A percentile compares a stretch with the other conserved stretches of the same genome.
These are phyloP conservation scores for Diaporthe sp. DNA, from an alignment of 2,329 filamentous ascomycete genomes.

Conservation along the genomic window DNA sequence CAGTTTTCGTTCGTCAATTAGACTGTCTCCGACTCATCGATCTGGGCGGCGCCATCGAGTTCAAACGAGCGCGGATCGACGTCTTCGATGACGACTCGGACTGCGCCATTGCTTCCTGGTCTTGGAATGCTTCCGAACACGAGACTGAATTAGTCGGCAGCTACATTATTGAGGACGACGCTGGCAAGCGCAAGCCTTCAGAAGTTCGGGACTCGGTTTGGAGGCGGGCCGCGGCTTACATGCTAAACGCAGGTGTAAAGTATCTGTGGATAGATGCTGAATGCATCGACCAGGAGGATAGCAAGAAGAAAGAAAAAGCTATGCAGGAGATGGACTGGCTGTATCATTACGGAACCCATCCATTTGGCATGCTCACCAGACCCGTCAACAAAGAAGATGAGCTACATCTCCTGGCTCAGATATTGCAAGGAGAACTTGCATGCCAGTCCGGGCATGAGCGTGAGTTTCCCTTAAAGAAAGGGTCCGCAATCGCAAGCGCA, in stretches of 20 bases:
- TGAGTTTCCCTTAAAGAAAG: not conserved
- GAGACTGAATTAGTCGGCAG: not conserved
- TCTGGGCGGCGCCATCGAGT: not conserved
- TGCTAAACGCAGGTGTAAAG: fast-evolving
- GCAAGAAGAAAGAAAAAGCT: not conserved
- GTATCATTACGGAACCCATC: not conserved
- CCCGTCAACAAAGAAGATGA: not conserved
- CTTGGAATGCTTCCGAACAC: not conserved
- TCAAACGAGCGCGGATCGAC: not conserved
- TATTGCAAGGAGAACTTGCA: not conserved
- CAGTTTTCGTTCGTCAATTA: not conserved
- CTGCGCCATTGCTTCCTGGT: not conserved
- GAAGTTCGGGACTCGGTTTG: not conserved
- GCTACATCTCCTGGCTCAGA: not conserved
- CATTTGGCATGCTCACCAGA: not conserved
- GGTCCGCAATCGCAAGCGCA: not conserved
- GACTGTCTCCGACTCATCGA: not conserved
- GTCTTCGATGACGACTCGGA: not conserved
- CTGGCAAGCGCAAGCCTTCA: not conserved
- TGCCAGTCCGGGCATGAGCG: not conserved
- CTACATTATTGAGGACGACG: not conserved
- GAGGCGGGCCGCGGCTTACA: not conserved
- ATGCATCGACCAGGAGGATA: not conserved
- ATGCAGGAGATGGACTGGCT: not conserved
- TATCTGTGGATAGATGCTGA: not conserved